phyloP scores from a whole-genome alignment of 2,329 filamentous ascomycete species.

The Alternaria arbusti region DNA sequence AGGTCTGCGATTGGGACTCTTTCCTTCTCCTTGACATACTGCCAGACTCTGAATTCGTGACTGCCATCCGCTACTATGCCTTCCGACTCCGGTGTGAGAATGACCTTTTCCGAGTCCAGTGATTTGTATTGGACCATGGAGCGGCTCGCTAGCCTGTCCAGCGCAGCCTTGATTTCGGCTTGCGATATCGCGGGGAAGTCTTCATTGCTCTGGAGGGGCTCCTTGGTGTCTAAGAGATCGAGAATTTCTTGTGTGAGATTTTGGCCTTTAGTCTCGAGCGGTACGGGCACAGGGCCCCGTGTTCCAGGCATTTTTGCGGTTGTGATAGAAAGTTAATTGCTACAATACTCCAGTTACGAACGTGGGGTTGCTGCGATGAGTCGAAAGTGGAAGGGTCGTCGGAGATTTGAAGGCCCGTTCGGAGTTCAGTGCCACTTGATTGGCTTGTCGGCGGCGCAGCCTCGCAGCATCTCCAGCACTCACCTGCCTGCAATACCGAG shows the following conservation, averaged over 20 bases:
- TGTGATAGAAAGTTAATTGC: constrained; percentile 11
- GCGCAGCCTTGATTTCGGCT: constrained; percentile 75
- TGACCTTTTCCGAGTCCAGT: constrained; percentile 76
- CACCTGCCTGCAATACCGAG: neutral
- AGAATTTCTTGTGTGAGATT: constrained; percentile 80
- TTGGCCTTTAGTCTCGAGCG: constrained; percentile 45
- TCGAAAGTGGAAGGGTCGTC: constrained; percentile 30
- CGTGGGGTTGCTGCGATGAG: constrained; percentile 34
- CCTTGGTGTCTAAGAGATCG: constrained; percentile 64
- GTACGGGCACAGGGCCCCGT: constrained; percentile 57
- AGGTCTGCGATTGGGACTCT: constrained; percentile 56
- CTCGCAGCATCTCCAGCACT: neutral
- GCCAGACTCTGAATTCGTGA: constrained; percentile 60
- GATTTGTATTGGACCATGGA: constrained; percentile 88
- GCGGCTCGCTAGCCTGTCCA: constrained; percentile 84
- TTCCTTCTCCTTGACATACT: constrained; percentile 54
- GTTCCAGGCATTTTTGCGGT: constrained; percentile 52
- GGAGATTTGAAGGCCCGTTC: constrained; percentile 32
- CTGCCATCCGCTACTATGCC: constrained; percentile 66
- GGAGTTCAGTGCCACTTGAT: constrained; percentile 23
- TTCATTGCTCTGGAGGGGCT: constrained; percentile 60
- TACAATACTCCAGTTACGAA: constrained; percentile 15
- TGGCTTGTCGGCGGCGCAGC: constrained; percentile 16
- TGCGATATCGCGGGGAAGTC: constrained; percentile 55
- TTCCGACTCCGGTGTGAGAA: constrained; percentile 81